Base-by-base conservation (phyloP, 345 rosid genomes). In the Aethionema arabicum region DNA sequence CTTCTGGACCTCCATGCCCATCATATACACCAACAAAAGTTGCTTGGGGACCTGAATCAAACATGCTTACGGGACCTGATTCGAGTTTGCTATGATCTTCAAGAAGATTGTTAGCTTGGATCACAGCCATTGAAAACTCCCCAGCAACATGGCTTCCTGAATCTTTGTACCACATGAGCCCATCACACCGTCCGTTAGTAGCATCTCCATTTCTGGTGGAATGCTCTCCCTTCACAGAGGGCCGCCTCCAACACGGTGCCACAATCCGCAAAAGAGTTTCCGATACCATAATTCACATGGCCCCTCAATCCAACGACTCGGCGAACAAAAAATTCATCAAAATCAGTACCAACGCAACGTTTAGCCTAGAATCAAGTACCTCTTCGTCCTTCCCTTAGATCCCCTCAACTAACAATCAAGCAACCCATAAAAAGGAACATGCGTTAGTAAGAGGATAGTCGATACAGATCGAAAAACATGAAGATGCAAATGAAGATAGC, bases 241-340 rank as follows among this genome's bases (percentile, higher is more conserved):
- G 85, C 47, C 74, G 48, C 70, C 69, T 90, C 97, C 96, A 95
- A 77, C 99, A 95, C 35, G 88, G 83, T 16, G 90, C 74, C 63
- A 95, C 83, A 72, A 90, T 69, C 61, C 81, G 75, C 83, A 86
- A 76, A 43, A 88, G 62, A 49, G 91, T 56, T 42, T 72, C 68
- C 3, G 96, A 72, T 70, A 90, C 89, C 99, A 90, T 90, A 65
- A 73, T 85, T 90, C 70, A 87, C 91, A 87, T 84, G 77, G 49
- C 65, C 68, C 74, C 77, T 82, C 76, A 68, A 70, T 79, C 83
- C 65, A 77, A 79, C 56, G 72, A 82, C 72, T 85, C 88, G 21
- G 74, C 76, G 65, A 77, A 72, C 68, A 63, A 75, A 69, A 43
- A 72, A 72, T 82, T 80, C 65, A 69, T 67, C 59, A 41, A 53